A percentile compares a stretch with the other conserved stretches of the same genome.
Conservation (phyloP, 2,329 filamentous ascomycete genomes). For the Hypoxylon sp. region DNA sequence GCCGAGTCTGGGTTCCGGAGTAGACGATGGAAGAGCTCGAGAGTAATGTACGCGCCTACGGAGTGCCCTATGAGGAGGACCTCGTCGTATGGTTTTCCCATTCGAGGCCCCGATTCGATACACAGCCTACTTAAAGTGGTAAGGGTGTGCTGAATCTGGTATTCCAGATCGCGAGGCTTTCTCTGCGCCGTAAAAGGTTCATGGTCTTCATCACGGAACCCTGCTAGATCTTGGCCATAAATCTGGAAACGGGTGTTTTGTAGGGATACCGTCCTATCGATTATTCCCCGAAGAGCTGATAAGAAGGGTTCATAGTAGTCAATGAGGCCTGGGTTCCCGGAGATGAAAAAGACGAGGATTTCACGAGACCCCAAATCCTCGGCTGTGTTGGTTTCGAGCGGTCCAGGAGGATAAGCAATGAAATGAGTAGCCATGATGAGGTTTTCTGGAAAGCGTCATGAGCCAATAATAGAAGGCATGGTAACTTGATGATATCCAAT, state of each 20-base stretch:
- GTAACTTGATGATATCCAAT: background rate
- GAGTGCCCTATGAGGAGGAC: constrained; percentile 81
- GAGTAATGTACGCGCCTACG: constrained; percentile 77
- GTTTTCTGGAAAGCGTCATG: background rate
- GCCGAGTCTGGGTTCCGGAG: constrained; percentile 54
- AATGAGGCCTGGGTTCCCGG: constrained; percentile 82
- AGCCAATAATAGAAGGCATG: constrained; percentile 1
- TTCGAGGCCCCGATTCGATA: constrained; percentile 48
- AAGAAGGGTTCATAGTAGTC: constrained; percentile 80
- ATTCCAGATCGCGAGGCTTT: constrained; percentile 66
- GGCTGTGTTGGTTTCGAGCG: constrained; percentile 7
- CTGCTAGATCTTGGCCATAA: constrained; percentile 69
- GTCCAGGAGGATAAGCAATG: constrained; percentile 36
- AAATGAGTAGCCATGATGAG: constrained; percentile 32
- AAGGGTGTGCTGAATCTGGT: constrained; percentile 64
- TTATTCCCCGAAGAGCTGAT: constrained; percentile 64
- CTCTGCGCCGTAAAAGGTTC: constrained; percentile 57
- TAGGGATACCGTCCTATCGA: constrained; percentile 57
- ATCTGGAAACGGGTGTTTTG: constrained; percentile 63
- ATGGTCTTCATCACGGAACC: constrained; percentile 69
- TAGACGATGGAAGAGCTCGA: constrained; percentile 75
- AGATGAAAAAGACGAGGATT: constrained; percentile 77
- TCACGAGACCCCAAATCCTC: constrained; percentile 29
- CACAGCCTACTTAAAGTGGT: constrained; percentile 54
- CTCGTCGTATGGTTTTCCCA: constrained; percentile 62